These are phyloP conservation scores for Biancaea sappan DNA, from an alignment of 306 rosid species.

Conservation along the genomic window DNA sequence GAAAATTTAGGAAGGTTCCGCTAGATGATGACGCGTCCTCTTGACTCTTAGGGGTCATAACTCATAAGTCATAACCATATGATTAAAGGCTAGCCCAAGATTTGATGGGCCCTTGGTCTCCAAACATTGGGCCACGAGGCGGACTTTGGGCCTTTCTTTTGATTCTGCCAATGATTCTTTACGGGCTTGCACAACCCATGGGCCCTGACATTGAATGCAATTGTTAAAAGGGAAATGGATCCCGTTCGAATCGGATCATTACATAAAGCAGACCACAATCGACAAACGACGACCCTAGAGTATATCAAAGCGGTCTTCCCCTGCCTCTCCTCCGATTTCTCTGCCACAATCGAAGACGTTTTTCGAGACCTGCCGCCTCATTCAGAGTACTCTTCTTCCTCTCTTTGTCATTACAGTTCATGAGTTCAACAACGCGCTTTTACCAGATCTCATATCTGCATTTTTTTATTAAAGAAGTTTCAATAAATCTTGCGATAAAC, in stretches of 20 bases:
- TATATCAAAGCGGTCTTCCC: not conserved
- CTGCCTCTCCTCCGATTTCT: slow-evolving; percentile 6
- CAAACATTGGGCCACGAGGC: not conserved
- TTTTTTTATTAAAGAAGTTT: not conserved
- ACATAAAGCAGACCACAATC: not conserved
- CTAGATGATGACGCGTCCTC: no score
- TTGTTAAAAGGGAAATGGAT: not conserved
- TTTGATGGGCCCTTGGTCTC: not conserved
- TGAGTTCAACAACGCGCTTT: not conserved
- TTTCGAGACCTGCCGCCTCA: not conserved
- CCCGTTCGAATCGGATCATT: not conserved
- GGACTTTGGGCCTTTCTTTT: no score
- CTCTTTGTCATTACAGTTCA: not conserved
- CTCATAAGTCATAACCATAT: no score
- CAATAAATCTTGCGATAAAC: not conserved
- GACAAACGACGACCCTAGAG: slow-evolving; percentile 5
- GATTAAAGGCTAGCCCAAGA: not conserved
- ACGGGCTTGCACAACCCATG: no score
- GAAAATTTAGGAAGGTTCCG: no score
- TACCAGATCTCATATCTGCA: not conserved
- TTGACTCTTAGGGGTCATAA: no score
- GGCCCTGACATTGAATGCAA: not conserved
- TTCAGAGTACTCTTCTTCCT: slow-evolving; percentile 16
- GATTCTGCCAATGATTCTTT: no score
- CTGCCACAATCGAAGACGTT: not conserved